A percentile compares a stretch with the other conserved stretches of the same genome.
Conservation (phyloP, 2,329 filamentous ascomycete genomes). For the Didymella arachidicola region DNA sequence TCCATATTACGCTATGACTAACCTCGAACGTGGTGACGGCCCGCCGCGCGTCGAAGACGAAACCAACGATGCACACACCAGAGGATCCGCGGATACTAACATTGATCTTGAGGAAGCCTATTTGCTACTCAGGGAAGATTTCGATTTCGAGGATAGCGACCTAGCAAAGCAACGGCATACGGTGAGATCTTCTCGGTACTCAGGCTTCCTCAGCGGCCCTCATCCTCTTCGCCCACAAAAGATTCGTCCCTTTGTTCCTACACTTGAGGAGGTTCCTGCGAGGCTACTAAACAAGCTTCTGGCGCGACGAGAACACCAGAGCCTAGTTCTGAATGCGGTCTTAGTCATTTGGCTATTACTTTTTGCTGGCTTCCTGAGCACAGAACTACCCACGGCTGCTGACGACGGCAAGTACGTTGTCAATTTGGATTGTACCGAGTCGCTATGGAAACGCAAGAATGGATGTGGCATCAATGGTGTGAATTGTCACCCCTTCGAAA, state of each 20-base stretch:
- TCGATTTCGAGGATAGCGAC: conserved; percentile 35
- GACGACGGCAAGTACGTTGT: conserved; percentile 71
- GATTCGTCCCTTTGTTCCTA: conserved; percentile 65
- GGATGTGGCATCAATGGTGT: conserved; percentile 76
- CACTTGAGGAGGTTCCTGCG: conserved; percentile 70
- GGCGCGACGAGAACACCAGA: conserved; percentile 63
- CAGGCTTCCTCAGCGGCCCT: conserved; percentile 54
- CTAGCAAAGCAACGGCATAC: conserved; percentile 3
- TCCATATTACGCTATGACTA: conserved; percentile 1
- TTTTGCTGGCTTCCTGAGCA: conserved; percentile 71
- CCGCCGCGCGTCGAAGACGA: conserved; percentile 16
- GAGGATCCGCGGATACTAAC: conserved; percentile 24
- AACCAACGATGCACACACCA: conserved; percentile 14
- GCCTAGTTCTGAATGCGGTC: conserved; percentile 63
- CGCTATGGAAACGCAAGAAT: conserved; percentile 75
- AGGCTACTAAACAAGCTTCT: conserved; percentile 64
- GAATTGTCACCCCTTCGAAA: conserved; percentile 76
- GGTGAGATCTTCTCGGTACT: conserved; percentile 15
- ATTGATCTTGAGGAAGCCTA: conserved; percentile 37
- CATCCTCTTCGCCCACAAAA: conserved; percentile 53
- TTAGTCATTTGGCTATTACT: conserved; percentile 71
- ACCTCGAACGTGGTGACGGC: neutral
- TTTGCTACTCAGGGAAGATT: conserved; percentile 36
- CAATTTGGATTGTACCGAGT: conserved; percentile 71
- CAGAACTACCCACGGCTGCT: conserved; percentile 64